A percentile compares a stretch with the other conserved stretches of the same genome.
Conservation (phyloP, 2,329 filamentous ascomycete species). For the Falciphora oryzae region DNA sequence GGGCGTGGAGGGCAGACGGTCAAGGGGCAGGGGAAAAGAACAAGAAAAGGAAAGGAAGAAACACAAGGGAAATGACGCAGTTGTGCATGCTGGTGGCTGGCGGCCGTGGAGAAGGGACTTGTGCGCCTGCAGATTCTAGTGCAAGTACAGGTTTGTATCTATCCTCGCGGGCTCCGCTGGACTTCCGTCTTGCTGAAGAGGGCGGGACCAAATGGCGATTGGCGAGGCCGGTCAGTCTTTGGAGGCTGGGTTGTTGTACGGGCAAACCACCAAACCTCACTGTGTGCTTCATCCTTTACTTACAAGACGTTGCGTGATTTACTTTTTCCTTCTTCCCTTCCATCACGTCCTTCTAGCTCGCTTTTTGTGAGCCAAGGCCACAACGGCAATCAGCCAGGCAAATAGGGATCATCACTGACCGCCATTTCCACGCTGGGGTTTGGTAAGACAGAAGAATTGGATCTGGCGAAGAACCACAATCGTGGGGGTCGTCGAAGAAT, state of each 20-base stretch:
- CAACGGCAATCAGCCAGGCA: background rate
- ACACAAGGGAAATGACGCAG: background rate
- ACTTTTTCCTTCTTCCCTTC: background rate
- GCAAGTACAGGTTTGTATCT: too few relatives aligned
- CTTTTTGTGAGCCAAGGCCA: background rate
- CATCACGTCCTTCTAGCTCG: background rate
- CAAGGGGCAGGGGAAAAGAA: too few relatives aligned
- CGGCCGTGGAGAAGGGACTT: too few relatives aligned
- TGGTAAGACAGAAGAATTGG: background rate
- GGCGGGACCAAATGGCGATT: too few relatives aligned
- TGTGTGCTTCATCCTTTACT: background rate
- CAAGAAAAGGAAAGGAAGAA: background rate
- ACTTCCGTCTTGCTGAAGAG: too few relatives aligned
- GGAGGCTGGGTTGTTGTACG: too few relatives aligned
- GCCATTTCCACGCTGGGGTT: background rate
- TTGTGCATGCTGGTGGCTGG: background rate
- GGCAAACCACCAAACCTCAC: too few relatives aligned
- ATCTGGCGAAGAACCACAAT: background rate
- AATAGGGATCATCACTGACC: background rate
- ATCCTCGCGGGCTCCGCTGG: too few relatives aligned
- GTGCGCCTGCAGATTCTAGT: too few relatives aligned
- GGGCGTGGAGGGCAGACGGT: too few relatives aligned
- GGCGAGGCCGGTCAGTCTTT: too few relatives aligned
- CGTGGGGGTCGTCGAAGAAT: background rate
- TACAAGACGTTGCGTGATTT: background rate